Base-by-base conservation (phyloP, 2,329 filamentous ascomycete species). In the Davidsoniella neocaledoniae region DNA sequence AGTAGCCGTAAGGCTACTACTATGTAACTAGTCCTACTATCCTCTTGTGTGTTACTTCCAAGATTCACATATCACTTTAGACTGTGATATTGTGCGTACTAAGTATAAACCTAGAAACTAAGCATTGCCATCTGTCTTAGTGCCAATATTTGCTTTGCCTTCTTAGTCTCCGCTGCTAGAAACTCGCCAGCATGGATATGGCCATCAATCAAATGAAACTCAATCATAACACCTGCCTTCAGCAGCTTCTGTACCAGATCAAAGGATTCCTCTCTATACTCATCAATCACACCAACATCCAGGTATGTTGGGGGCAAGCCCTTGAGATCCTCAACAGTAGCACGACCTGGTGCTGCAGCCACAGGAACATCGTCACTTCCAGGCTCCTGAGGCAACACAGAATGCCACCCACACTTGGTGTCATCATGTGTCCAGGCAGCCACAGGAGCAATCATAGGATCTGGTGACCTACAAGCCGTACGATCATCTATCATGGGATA, bases 191-290 rank as follows among this genome's bases (percentile, higher is more conserved):
- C 49, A 54, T 69, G 66, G 4, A 63, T 62, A 37, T 68, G 49
- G 1, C 66, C 67, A 1, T 59, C 57, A 51, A 65, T 67, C 42
- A 68, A 26, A 43, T 68, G 66, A 6, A 68, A 58, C 55, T 68
- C 66, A 2, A 64, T 60, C 39, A 61, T 57, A 4, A 66, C 56
- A 2, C 60, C 59, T 6, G 58, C 63, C 52, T 57, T 54, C 5
- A 56, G 55, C 17, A 69, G 57, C 40, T 61, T 57, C 14, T 43
- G 48, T 39, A 49, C 64, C 50, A 60, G 67, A 44, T 56, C 55
- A 0, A 62, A n/a, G 19, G 49, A 46, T 53, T 67, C 64, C 8
- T 62, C 60, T 10, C 57, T 48, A 50, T 68, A 69, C 10, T 68
- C 29, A 43, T 68, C 66, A 42, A 67, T 51, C 4, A 55, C 54